These are phyloP conservation scores for Zymoseptoria tritici DNA, from an alignment of 2,329 filamentous ascomycete genomes.

Conservation along the genomic window DNA sequence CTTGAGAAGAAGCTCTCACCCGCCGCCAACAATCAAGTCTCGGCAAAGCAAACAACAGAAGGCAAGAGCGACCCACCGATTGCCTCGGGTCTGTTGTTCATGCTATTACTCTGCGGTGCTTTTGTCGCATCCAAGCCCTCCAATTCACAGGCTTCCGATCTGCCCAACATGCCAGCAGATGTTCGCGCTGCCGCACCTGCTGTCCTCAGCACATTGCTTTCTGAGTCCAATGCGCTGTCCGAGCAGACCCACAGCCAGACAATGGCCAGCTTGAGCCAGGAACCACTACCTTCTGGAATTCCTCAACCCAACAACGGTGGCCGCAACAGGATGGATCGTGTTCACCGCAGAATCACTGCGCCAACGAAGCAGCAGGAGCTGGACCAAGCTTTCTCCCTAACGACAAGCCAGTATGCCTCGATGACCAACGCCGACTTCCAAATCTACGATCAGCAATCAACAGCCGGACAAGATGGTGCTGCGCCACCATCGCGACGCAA, in stretches of 20 bases:
- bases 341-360: constrained; percentile 41
- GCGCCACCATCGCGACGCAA: constrained; percentile 51
- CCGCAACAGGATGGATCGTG: constrained; percentile 28
- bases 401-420: constrained; percentile 79
- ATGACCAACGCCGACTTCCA: constrained; percentile 61
- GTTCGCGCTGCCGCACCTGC: constrained; percentile 70
- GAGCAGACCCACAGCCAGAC: constrained; percentile 4
- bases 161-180: constrained; percentile 73
- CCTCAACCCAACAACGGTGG: constrained; percentile 5
- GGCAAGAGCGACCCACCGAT: constrained; percentile 47
- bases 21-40: constrained; percentile 11
- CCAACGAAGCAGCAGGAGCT: constrained; percentile 79
- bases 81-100: constrained; percentile 77
- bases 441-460: constrained; percentile 47
- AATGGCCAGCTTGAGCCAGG: constrained; percentile 9
- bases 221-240: constrained; percentile 12
- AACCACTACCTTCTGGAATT: constrained; percentile 19
- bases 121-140: constrained; percentile 85
- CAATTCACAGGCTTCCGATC: constrained; percentile 59
- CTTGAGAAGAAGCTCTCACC: constrained; percentile 21
- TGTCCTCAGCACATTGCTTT: constrained; percentile 63
- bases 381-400: constrained; percentile 81
- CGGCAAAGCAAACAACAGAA: constrained; percentile 35
- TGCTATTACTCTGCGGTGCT: constrained; percentile 93
- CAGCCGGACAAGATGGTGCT: constrained; percentile 9